A percentile compares a stretch with the other conserved stretches of the same genome.
These are phyloP conservation scores for Cladosporium halotolerans DNA, from an alignment of 2,329 filamentous ascomycete species.

Conservation along the genomic window DNA sequence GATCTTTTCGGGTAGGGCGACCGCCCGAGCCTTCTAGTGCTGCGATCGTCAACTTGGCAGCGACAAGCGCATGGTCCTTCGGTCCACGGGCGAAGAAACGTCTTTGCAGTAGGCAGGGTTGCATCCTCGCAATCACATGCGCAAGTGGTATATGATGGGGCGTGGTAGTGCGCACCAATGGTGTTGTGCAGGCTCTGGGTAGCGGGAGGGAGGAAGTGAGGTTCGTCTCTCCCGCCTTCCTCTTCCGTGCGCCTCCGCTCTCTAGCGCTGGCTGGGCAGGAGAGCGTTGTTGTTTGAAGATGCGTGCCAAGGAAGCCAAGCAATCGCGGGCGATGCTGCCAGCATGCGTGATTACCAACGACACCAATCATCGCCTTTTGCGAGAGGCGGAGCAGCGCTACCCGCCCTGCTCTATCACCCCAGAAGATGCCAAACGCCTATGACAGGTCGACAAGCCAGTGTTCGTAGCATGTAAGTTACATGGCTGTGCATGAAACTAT, in stretches of 20 bases:
- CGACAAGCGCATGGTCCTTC: too few relatives aligned
- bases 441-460: too few relatives aligned
- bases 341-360: neutral
- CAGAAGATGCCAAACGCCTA: neutral
- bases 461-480: too few relatives aligned
- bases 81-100: neutral
- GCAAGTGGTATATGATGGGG: neutral
- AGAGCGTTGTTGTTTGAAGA: neutral
- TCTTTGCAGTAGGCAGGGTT: neutral
- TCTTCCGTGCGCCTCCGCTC: neutral
- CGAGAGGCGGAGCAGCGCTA: neutral
- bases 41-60: too few relatives aligned
- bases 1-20: too few relatives aligned
- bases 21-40: too few relatives aligned
- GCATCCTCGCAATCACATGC: conserved; percentile 1
- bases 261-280: neutral
- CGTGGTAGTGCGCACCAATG: neutral
- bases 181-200: neutral
- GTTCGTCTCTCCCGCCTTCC: neutral
- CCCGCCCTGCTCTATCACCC: neutral
- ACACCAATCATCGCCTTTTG: neutral
- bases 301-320: neutral
- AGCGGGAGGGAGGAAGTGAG: neutral
- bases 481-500: too few relatives aligned
- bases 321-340: neutral